A percentile compares a stretch with the other conserved stretches of the same genome.
Evolutionary conservation across 2,329 filamentous ascomycete genomes (phyloP).

Genomic region (Aspergillus aculeatus): DNA sequence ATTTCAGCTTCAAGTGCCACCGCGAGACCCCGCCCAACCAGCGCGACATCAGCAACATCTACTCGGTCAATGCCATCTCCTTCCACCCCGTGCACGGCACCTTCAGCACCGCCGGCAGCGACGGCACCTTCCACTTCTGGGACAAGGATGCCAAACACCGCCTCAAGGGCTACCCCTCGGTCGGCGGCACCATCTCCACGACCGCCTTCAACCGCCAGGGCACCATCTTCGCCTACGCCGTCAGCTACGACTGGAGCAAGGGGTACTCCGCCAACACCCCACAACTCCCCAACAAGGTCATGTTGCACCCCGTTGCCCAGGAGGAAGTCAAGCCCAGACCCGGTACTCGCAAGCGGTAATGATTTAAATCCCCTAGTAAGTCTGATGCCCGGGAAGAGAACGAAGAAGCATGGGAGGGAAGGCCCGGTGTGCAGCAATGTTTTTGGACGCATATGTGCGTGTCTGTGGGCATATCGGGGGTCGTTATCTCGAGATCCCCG

Average conservation of each 20-base stretch:
- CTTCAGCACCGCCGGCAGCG: constrained; percentile 94
- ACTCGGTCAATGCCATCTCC: constrained; percentile 93
- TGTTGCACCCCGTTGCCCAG: constrained; percentile 73
- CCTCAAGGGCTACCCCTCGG: constrained; percentile 81
- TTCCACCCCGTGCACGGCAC: constrained; percentile 97
- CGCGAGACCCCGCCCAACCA: constrained; percentile 67
- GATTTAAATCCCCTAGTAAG: no score
- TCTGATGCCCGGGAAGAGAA: neutral
- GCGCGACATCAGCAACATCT: constrained; percentile 79
- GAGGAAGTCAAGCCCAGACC: constrained; percentile 62
- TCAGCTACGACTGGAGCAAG: constrained; percentile 98
- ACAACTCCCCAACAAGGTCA: constrained; percentile 70
- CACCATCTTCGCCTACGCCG: constrained; percentile 80
- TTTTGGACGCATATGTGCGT: neutral
- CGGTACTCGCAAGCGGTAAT: constrained; percentile 45
- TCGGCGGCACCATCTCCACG: constrained; percentile 81
- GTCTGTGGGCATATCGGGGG: neutral
- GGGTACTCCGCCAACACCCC: constrained; percentile 83
- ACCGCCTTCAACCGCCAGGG: constrained; percentile 90
- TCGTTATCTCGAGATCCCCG: neutral
- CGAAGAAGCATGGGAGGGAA: neutral
- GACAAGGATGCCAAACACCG: constrained; percentile 89
- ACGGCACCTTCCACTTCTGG: constrained; percentile 79
- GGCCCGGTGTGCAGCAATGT: neutral
- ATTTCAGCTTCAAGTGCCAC: constrained; percentile 99